These are phyloP conservation scores for Macrolepiota fuliginosa DNA, from an alignment of 768 basidiomycete genomes.

Conservation along the genomic window DNA sequence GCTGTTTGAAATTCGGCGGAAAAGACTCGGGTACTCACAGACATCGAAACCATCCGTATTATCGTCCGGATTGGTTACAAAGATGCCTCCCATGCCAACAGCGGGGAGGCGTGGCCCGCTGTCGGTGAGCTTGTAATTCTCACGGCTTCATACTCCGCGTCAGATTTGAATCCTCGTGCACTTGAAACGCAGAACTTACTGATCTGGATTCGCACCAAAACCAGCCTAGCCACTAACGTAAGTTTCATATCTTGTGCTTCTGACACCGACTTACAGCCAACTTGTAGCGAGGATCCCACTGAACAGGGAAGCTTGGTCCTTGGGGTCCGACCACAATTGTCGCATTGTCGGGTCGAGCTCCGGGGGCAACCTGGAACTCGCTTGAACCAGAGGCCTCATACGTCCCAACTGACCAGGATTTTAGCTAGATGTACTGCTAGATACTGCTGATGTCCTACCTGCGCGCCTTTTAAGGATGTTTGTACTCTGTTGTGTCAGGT, in stretches of 20 bases:
- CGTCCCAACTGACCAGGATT: slow-evolving; percentile 28
- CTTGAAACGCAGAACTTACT: slow-evolving; percentile 22
- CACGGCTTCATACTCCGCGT: slow-evolving; percentile 25
- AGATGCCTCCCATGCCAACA: slow-evolving; percentile 20
- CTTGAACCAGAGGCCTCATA: slow-evolving; percentile 38
- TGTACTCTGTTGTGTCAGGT: slow-evolving; percentile 29
- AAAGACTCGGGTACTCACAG: slow-evolving; percentile 15
- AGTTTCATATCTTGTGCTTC: not conserved
- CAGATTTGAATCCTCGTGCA: not conserved
- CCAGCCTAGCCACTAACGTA: slow-evolving; percentile 25
- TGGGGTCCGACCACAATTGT: slow-evolving; percentile 36
- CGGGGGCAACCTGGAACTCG: slow-evolving; percentile 38
- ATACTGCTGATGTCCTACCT: slow-evolving; percentile 15
- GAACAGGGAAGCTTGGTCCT: slow-evolving; percentile 43
- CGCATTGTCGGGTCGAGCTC: slow-evolving; percentile 34
- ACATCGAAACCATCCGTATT: slow-evolving; percentile 33
- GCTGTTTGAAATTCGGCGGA: not conserved
- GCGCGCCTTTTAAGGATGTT: slow-evolving; percentile 33
- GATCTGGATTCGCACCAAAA: slow-evolving; percentile 41
- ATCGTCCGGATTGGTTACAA: slow-evolving; percentile 33
- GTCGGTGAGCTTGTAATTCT: slow-evolving; percentile 31
- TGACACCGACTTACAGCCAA: slow-evolving; percentile 27
- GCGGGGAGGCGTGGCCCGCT: slow-evolving; percentile 39
- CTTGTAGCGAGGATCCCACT: slow-evolving; percentile 41
- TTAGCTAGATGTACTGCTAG: not conserved